phyloP scores from a whole-genome alignment of 2,329 filamentous ascomycete genomes.

The Aureobasidium subglaciale region DNA sequence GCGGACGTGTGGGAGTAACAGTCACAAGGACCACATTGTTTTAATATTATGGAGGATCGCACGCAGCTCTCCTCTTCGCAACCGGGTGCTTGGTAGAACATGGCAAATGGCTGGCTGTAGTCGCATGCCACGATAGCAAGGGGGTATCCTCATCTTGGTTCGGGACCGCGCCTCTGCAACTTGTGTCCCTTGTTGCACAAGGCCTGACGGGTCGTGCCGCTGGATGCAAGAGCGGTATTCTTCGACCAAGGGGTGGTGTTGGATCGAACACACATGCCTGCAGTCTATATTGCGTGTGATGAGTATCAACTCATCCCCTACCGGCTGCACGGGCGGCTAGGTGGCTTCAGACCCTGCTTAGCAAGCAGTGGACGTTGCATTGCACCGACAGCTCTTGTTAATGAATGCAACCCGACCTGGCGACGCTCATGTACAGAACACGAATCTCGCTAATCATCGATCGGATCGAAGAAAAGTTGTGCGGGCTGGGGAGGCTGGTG shows the following conservation, averaged over 20 bases:
- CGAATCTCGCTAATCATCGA: neutral
- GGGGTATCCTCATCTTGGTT: slow-evolving; percentile 5
- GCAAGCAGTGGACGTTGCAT: neutral
- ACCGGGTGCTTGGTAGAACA: neutral
- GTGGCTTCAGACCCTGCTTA: neutral
- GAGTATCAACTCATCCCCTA: neutral
- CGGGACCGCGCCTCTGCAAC: neutral
- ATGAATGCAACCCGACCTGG: neutral
- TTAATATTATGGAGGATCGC: neutral
- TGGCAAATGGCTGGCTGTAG: neutral
- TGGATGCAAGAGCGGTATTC: neutral
- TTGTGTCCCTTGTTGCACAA: neutral
- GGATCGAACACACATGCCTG: slow-evolving; percentile 4
- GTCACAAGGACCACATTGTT: neutral
- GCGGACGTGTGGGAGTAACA: neutral
- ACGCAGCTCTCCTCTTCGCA: neutral
- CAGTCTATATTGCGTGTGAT: neutral
- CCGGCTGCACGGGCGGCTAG: slow-evolving; percentile 2
- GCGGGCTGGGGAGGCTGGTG: neutral
- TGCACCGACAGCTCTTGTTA: neutral
- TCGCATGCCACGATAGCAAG: neutral
- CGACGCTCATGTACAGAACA: neutral
- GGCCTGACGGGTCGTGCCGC: neutral
- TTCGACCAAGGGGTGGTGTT: neutral
- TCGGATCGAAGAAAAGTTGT: neutral